phyloP scores from a whole-genome alignment of 2,329 filamentous ascomycete species.

The Xylaria sp. region DNA sequence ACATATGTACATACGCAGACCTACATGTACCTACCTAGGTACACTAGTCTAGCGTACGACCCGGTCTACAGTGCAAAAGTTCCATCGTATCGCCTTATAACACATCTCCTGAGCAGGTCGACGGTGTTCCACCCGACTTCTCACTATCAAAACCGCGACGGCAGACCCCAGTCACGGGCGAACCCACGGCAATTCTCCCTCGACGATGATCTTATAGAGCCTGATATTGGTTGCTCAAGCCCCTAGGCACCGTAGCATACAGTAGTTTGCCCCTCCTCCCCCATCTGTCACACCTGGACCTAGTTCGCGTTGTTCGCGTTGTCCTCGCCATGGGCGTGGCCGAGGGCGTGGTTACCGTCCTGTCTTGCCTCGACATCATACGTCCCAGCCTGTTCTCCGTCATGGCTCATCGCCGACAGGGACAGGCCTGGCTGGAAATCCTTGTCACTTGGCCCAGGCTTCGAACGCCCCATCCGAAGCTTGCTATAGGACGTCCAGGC shows the following conservation, averaged over 20 bases:
- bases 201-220: conserved; percentile 46
- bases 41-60: neutral
- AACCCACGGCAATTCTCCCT: conserved; percentile 39
- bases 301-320: conserved; percentile 34
- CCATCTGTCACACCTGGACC: conserved; percentile 42
- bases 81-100: conserved; percentile 29
- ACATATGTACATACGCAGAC: neutral
- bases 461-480: conserved; percentile 22
- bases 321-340: conserved; percentile 18
- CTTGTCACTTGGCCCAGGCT: conserved; percentile 30
- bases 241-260: conserved; percentile 25
- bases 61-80: neutral
- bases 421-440: conserved; percentile 34
- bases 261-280: conserved; percentile 5
- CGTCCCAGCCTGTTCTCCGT: conserved; percentile 31
- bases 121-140: conserved; percentile 13
- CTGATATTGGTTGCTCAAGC: conserved; percentile 42
- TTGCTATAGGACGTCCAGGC: conserved; percentile 26
- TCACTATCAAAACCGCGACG: conserved; percentile 11
- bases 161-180: conserved; percentile 20
- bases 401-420: conserved; percentile 45
- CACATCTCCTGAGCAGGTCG: conserved; percentile 21
- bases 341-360: neutral
- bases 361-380: conserved; percentile 35
- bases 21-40: conserved; percentile 14